Conservation (phyloP, 2,329 filamentous ascomycete genomes). For the Fusarium decemcellulare region DNA sequence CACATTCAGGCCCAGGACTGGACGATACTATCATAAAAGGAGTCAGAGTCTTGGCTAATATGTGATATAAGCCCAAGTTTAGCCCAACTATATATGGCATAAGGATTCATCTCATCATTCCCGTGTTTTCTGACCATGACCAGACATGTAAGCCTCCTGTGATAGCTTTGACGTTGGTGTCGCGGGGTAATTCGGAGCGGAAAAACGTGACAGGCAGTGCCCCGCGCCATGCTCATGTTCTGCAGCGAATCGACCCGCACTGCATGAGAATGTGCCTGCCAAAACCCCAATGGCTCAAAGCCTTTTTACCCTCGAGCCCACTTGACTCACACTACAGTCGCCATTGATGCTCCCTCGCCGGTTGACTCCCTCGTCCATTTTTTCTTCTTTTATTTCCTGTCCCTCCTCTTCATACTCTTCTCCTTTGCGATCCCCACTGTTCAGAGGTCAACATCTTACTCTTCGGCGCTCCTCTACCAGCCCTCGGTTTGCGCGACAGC, state of each 20-base stretch:
- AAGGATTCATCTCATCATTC: too few relatives aligned
- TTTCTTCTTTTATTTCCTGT: slow-evolving; percentile 38
- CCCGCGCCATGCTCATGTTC: slow-evolving; percentile 33
- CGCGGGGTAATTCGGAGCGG: slow-evolving; percentile 40
- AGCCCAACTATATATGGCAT: too few relatives aligned
- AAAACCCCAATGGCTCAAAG: slow-evolving; percentile 30
- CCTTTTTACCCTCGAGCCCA: slow-evolving; percentile 47
- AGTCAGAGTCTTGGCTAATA: too few relatives aligned
- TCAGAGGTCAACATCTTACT: slow-evolving; percentile 15
- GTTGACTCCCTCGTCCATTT: slow-evolving; percentile 41
- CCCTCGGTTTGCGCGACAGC: slow-evolving; percentile 10
- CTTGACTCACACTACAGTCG: slow-evolving; percentile 47
- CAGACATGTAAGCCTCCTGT: too few relatives aligned
- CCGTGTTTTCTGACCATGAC: too few relatives aligned
- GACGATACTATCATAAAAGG: too few relatives aligned
- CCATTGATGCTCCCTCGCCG: slow-evolving; percentile 48
- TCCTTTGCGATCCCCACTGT: slow-evolving; percentile 21
- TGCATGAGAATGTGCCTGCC: slow-evolving; percentile 21
- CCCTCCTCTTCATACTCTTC: slow-evolving; percentile 21
- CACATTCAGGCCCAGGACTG: too few relatives aligned
- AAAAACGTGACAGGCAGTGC: slow-evolving; percentile 35
- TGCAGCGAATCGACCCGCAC: slow-evolving; percentile 39
- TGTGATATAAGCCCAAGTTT: too few relatives aligned
- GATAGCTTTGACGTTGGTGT: not conserved
- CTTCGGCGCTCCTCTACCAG: not conserved